These are phyloP conservation scores for Carallia brachiata DNA, from an alignment of 345 rosid genomes.

Conservation along the genomic window DNA sequence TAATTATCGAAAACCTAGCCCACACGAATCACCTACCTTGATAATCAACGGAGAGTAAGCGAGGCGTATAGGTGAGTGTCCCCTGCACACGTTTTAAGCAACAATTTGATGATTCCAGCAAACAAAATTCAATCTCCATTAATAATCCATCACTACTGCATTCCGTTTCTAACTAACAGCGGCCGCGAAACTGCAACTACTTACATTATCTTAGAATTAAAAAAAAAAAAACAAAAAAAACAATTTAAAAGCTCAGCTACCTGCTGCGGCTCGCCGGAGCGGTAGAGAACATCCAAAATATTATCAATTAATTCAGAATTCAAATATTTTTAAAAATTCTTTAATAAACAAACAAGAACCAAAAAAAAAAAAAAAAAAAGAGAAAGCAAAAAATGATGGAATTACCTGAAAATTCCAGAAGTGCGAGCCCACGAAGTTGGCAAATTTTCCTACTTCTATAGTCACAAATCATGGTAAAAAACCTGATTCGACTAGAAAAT, in stretches of 20 bases:
- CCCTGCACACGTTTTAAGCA: slow-evolving; percentile 48
- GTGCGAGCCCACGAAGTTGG: no score
- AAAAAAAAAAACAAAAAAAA: background rate
- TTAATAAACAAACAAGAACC: background rate
- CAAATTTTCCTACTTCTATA: no score
- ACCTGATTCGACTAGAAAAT: no score
- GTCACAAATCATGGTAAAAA: no score
- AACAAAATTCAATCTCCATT: background rate
- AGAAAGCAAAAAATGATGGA: background rate
- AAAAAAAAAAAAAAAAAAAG: background rate
- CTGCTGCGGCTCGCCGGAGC: slow-evolving; percentile 74
- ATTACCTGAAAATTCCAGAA: no score
- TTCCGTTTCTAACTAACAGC: background rate
- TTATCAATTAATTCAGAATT: slow-evolving; percentile 1
- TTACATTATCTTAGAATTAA: background rate
- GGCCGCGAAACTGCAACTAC: background rate
- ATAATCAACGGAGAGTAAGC: slow-evolving; percentile 61
- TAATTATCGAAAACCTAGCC: background rate
- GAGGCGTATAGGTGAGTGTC: slow-evolving; percentile 70
- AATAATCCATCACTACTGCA: no score
- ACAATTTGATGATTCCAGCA: background rate
- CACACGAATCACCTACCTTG: slow-evolving; percentile 52
- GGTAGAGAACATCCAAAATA: slow-evolving; percentile 73
- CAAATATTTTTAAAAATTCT: background rate
- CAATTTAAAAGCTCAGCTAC: slow-evolving; percentile 23